Percentiles rank a stretch among this genome's conserved stretches.
Evolutionary conservation across 495 filamentous ascomycete species (phyloP).

Genomic region (Barbatosphaeria neglecta): DNA sequence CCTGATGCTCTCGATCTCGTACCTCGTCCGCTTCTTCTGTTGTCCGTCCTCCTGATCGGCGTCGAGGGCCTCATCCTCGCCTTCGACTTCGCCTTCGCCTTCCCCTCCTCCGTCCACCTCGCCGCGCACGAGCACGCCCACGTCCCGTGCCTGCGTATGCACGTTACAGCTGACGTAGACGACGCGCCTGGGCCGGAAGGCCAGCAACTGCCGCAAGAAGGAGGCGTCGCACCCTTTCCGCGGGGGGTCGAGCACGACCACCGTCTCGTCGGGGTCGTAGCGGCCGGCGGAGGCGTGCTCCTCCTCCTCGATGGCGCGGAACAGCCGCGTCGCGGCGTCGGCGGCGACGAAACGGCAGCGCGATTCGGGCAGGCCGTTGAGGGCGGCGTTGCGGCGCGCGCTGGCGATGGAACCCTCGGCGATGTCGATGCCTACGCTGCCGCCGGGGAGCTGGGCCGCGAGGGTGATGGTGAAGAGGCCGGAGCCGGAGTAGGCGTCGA

Average conservation of each 20-base stretch:
- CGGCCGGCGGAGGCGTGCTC: too few relatives aligned
- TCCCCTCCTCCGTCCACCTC: slow-evolving; percentile 12
- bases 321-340: slow-evolving; percentile 63
- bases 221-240: slow-evolving; percentile 84
- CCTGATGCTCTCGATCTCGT: slow-evolving; percentile 81
- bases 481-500: slow-evolving; percentile 95
- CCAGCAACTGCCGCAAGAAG: slow-evolving; percentile 71
- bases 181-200: slow-evolving; percentile 61
- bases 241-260: slow-evolving; percentile 86
- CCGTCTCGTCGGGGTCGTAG: slow-evolving; percentile 68
- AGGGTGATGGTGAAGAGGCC: slow-evolving; percentile 95
- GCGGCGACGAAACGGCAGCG: slow-evolving; percentile 69
- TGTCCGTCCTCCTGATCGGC: slow-evolving; percentile 15
- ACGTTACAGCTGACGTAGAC: slow-evolving; percentile 97
- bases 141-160: slow-evolving; percentile 90
- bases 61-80: slow-evolving; percentile 3
- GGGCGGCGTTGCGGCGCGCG: slow-evolving; percentile 62
- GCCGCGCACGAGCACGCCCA: slow-evolving; percentile 69
- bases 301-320: slow-evolving; percentile 51
- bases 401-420: slow-evolving; percentile 59
- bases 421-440: slow-evolving; percentile 40
- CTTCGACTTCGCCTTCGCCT: slow-evolving; percentile 21
- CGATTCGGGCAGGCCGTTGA: slow-evolving; percentile 52
- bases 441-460: slow-evolving; percentile 55
- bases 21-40: slow-evolving; percentile 42